Evolutionary conservation across 768 basidiomycete species (phyloP).

Genomic region (Termitomyces eurrhizus): DNA sequence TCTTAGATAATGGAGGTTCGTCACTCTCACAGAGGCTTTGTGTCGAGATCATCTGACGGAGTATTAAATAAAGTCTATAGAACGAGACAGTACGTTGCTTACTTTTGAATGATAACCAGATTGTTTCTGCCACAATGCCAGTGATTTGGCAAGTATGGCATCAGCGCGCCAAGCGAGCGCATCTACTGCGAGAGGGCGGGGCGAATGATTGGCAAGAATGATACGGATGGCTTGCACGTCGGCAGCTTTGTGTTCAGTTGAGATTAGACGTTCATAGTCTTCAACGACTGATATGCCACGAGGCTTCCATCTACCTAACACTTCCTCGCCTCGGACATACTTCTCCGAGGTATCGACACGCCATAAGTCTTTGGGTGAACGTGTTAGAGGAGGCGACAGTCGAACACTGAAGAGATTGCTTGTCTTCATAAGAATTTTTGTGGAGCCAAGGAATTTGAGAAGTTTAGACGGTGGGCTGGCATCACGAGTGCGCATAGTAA

Average conservation of each 20-base stretch:
- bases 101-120: conserved; percentile 79
- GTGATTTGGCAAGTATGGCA: conserved; percentile 56
- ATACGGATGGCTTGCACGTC: conserved; percentile 89
- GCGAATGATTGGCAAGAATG: conserved; percentile 57
- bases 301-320: conserved; percentile 78
- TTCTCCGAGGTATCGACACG: conserved; percentile 91
- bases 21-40: conserved; percentile 65
- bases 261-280: conserved; percentile 73
- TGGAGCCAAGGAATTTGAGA: conserved; percentile 70
- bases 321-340: conserved; percentile 91
- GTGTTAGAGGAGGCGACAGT: conserved; percentile 79
- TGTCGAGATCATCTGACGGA: conserved; percentile 67
- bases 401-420: conserved; percentile 82
- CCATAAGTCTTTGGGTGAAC: conserved; percentile 90
- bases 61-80: conserved; percentile 13
- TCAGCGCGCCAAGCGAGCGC: conserved; percentile 65
- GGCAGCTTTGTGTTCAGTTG: conserved; percentile 69
- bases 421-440: conserved; percentile 72
- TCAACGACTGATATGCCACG: conserved; percentile 87
- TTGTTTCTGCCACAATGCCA: conserved; percentile 81
- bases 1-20: conserved; percentile 29
- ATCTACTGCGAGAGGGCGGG: conserved; percentile 47
- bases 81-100: background rate
- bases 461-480: conserved; percentile 80
- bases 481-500: conserved; percentile 82